These are phyloP conservation scores for Globisporangium middletonii DNA, from an alignment of 352 stramenopile species.

Conservation along the genomic window DNA sequence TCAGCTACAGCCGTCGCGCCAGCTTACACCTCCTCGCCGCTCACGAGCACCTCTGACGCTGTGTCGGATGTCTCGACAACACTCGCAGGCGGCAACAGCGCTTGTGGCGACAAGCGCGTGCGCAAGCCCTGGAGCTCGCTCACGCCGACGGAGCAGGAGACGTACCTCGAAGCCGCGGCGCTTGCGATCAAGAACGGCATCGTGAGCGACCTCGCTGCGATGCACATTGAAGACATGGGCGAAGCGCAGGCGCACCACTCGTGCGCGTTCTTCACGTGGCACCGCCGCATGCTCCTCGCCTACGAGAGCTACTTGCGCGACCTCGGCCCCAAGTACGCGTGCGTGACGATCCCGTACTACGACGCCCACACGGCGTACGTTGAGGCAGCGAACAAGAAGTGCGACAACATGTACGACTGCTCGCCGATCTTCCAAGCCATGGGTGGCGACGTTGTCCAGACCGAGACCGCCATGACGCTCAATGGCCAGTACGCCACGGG, in stretches of 20 bases:
- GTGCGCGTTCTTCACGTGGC: conserved; percentile 61
- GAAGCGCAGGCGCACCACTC: conserved; percentile 45
- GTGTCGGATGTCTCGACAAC: too few relatives aligned
- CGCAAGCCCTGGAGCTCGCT: conserved; percentile 48
- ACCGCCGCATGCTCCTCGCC: conserved; percentile 52
- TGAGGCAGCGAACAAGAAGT: conserved; percentile 33
- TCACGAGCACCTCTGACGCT: too few relatives aligned
- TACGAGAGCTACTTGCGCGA: conserved; percentile 65
- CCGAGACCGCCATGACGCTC: conserved; percentile 13
- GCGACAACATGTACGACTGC: conserved; percentile 54
- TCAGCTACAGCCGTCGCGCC: background rate
- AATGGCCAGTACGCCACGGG: conserved; percentile 29
- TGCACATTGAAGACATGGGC: conserved; percentile 40
- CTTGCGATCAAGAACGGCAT: conserved; percentile 34
- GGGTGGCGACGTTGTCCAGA: conserved; percentile 21
- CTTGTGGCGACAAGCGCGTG: conserved; percentile 32
- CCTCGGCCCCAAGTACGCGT: conserved; percentile 46
- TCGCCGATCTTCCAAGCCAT: conserved; percentile 50
- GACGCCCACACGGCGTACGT: conserved; percentile 66
- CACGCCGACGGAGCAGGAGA: conserved; percentile 28
- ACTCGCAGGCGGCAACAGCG: conserved; percentile 41
- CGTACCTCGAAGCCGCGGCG: conserved; percentile 49
- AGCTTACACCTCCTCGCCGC: too few relatives aligned
- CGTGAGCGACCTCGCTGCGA: conserved; percentile 35
- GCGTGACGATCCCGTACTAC: conserved; percentile 74